Percentiles rank a stretch among this genome's conserved stretches.
Evolutionary conservation across 352 stramenopile species (phyloP).

Genomic region (Plasmopara viticola): DNA sequence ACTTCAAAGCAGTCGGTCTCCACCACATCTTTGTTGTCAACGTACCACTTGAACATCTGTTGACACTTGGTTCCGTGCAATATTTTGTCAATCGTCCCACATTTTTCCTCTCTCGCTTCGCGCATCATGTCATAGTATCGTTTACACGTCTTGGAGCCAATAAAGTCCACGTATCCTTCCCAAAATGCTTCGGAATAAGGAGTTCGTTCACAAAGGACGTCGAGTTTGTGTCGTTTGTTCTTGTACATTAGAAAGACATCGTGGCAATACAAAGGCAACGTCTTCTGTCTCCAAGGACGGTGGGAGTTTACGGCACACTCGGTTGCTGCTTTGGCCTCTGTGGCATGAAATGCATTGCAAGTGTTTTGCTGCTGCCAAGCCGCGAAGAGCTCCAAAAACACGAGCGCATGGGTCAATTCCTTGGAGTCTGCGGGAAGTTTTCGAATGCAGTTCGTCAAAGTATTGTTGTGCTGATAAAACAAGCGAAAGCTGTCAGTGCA

Average conservation of each 20-base stretch:
- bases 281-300: slow-evolving; percentile 38
- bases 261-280: slow-evolving; percentile 52
- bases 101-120: slow-evolving; percentile 22
- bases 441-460: slow-evolving; percentile 35
- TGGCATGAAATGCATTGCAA: slow-evolving; percentile 46
- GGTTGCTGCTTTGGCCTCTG: slow-evolving; percentile 37
- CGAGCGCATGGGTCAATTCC: slow-evolving; percentile 10
- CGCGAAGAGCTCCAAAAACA: slow-evolving; percentile 41
- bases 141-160: slow-evolving; percentile 45
- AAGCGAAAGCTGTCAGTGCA: slow-evolving; percentile 50
- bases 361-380: slow-evolving; percentile 39
- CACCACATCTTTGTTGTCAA: slow-evolving; percentile 26
- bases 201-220: slow-evolving; percentile 38
- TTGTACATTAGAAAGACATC: slow-evolving; percentile 53
- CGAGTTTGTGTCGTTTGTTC: slow-evolving; percentile 33
- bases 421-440: slow-evolving; percentile 6
- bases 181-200: slow-evolving; percentile 44
- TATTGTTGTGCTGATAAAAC: slow-evolving; percentile 34
- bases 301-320: slow-evolving; percentile 38
- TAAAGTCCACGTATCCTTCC: slow-evolving; percentile 53
- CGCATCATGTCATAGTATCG: slow-evolving; percentile 52
- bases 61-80: slow-evolving; percentile 11
- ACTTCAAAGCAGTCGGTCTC: slow-evolving; percentile 42
- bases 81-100: slow-evolving; percentile 8
- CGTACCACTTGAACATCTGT: slow-evolving; percentile 55